Percentiles rank a stretch among this genome's conserved stretches.
Conservation (phyloP, 1,139 yeast species). For the Scheffersomyces stambukii region DNA sequence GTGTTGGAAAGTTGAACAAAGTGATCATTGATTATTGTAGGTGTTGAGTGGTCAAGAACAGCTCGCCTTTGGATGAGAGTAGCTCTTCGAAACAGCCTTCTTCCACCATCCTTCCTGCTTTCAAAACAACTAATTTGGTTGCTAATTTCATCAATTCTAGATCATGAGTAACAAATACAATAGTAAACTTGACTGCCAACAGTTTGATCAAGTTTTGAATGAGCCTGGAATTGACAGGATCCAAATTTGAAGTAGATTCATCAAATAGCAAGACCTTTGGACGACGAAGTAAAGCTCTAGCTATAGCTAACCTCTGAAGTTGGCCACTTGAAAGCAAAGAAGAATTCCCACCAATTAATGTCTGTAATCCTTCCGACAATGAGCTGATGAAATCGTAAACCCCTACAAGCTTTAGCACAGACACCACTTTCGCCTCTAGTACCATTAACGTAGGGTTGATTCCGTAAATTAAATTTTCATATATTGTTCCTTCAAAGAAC, state of each 20-base stretch:
- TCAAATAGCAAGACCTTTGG: slow-evolving; percentile 67
- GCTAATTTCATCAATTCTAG: slow-evolving; percentile 51
- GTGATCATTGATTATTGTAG: too few relatives aligned
- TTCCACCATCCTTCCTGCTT: too few relatives aligned
- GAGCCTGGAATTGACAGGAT: slow-evolving; percentile 45
- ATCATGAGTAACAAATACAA: slow-evolving; percentile 59
- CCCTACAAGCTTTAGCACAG: slow-evolving; percentile 42
- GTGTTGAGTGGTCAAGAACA: too few relatives aligned
- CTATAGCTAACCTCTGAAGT: slow-evolving; percentile 70
- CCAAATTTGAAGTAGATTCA: slow-evolving; percentile 80
- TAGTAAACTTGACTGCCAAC: slow-evolving; percentile 31
- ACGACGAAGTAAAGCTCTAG: slow-evolving; percentile 62
- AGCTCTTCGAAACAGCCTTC: too few relatives aligned
- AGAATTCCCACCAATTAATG: slow-evolving; percentile 48
- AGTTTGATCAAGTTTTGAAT: slow-evolving; percentile 41
- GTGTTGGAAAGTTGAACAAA: too few relatives aligned
- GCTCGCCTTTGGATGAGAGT: too few relatives aligned
- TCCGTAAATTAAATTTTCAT: slow-evolving; percentile 67
- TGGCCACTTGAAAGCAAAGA: slow-evolving; percentile 74
- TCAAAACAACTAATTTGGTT: slow-evolving; percentile 37
- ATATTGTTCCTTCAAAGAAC: slow-evolving; percentile 63
- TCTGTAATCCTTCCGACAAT: slow-evolving; percentile 54
- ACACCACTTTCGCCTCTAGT: slow-evolving; percentile 32
- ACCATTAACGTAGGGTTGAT: slow-evolving; percentile 21
- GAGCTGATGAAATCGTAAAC: slow-evolving; percentile 47